Percentiles rank a stretch among this genome's conserved stretches.
phyloP scores from a whole-genome alignment of 2,329 filamentous ascomycete genomes.

The Teratosphaeria destructans region DNA sequence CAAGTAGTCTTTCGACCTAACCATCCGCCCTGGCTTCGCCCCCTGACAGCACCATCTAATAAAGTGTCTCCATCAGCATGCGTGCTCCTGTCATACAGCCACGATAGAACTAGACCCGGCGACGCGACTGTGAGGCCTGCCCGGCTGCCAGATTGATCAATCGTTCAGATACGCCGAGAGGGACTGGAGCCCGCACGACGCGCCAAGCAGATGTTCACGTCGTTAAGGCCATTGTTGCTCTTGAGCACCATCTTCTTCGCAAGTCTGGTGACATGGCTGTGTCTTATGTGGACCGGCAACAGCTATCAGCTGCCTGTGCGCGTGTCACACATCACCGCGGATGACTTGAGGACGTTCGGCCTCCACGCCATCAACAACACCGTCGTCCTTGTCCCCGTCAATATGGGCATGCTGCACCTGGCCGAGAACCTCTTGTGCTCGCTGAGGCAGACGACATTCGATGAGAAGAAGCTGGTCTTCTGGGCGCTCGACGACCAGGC shows the following conservation, averaged over 20 bases:
- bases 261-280: not conserved
- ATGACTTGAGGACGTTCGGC: not conserved
- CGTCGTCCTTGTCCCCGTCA: slow-evolving; percentile 6
- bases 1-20: not conserved
- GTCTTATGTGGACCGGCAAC: not conserved
- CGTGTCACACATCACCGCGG: not conserved
- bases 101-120: not conserved
- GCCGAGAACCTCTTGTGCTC: slow-evolving; percentile 10
- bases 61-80: not conserved
- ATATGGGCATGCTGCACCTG: slow-evolving; percentile 9
- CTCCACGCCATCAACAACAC: slow-evolving; percentile 1
- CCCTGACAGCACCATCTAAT: not conserved
- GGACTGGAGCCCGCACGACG: not conserved
- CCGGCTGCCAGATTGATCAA: not conserved
- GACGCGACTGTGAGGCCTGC: not conserved
- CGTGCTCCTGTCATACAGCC: not conserved
- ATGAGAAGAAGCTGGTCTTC: slow-evolving; percentile 8
- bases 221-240: not conserved
- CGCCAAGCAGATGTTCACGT: not conserved
- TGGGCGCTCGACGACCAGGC: slow-evolving; percentile 11
- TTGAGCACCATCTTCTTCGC: not conserved
- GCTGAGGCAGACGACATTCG: slow-evolving; percentile 2
- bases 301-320: not conserved
- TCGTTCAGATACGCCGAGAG: not conserved
- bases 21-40: not conserved